Evolutionary conservation across 1,139 yeast genomes (phyloP).

Genomic region (Kazachstania sp.): DNA sequence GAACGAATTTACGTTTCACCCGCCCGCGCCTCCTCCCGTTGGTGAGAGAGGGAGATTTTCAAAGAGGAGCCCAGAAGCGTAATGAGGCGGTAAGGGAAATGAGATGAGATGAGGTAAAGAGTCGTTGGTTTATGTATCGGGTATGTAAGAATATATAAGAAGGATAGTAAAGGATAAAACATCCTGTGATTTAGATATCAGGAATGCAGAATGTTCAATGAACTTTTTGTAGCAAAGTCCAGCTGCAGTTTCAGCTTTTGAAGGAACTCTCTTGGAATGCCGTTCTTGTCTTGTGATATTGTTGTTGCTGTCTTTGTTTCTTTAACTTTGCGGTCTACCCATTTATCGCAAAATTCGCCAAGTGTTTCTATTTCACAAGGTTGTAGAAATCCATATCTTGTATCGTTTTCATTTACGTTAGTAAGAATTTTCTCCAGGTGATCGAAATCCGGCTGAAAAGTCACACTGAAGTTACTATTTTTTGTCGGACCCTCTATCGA

Average conservation of each 20-base stretch:
- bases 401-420: constrained; percentile 13
- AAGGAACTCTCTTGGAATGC: not conserved
- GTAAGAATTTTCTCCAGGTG: constrained; percentile 18
- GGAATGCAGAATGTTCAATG: constrained; percentile 2
- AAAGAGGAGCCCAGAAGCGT: too few relatives aligned
- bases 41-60: too few relatives aligned
- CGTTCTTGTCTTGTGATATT: not conserved
- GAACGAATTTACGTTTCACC: too few relatives aligned
- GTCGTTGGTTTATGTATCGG: too few relatives aligned
- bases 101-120: too few relatives aligned
- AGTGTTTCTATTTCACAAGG: constrained; percentile 17
- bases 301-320: not conserved
- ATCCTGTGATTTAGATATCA: too few relatives aligned
- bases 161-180: too few relatives aligned
- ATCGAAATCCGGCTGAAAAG: constrained; percentile 18
- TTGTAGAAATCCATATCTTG: constrained; percentile 1
- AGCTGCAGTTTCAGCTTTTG: constrained; percentile 2
- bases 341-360: constrained; percentile 18
- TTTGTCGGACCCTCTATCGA: not conserved
- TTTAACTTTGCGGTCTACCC: constrained; percentile 14
- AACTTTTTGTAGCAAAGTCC: constrained; percentile 1
- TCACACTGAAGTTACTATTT: not conserved
- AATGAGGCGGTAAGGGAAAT: too few relatives aligned
- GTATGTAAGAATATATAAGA: too few relatives aligned
- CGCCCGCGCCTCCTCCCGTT: too few relatives aligned